Conservation (phyloP, 768 basidiomycete species). For the Russula ochroleuca region DNA sequence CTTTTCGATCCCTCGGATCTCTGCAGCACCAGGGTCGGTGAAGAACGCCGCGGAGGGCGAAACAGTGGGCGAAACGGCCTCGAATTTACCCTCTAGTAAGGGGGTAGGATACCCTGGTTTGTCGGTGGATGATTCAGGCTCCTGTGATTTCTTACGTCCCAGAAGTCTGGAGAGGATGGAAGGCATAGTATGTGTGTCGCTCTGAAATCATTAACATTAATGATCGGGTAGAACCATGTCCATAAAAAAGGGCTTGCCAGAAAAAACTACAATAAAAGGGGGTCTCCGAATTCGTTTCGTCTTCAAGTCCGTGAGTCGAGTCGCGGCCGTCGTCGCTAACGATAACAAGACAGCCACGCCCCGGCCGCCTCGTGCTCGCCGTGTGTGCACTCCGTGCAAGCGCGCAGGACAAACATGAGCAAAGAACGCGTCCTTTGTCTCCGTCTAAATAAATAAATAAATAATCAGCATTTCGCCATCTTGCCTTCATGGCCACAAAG, state of each 20-base stretch:
- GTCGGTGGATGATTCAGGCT: constrained; percentile 40
- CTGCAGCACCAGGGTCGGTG: constrained; percentile 32
- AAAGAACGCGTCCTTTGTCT: constrained; percentile 19
- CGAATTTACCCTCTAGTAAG: constrained; percentile 71
- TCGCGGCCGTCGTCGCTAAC: constrained; percentile 8
- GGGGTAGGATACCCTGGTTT: constrained; percentile 40
- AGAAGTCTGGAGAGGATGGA: constrained; percentile 77
- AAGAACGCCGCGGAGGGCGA: constrained; percentile 37
- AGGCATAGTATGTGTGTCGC: constrained; percentile 38
- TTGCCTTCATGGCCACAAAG: constrained; percentile 19
- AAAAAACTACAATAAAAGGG: neutral
- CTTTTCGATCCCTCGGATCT: constrained; percentile 37
- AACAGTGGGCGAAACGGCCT: constrained; percentile 52
- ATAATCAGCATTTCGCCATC: constrained; percentile 1
- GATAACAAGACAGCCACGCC: neutral
- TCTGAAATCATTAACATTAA: constrained; percentile 16
- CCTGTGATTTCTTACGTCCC: constrained; percentile 65
- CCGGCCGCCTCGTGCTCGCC: neutral
- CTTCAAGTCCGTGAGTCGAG: constrained; percentile 4
- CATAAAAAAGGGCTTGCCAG: constrained; percentile 3
- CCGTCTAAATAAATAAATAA: neutral
- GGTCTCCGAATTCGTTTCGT: neutral
- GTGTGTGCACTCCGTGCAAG: neutral
- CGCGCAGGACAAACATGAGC: neutral
- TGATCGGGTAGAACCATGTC: neutral